These are phyloP conservation scores for Hura crepitans DNA, from an alignment of 441 rosid species.

Conservation along the genomic window DNA sequence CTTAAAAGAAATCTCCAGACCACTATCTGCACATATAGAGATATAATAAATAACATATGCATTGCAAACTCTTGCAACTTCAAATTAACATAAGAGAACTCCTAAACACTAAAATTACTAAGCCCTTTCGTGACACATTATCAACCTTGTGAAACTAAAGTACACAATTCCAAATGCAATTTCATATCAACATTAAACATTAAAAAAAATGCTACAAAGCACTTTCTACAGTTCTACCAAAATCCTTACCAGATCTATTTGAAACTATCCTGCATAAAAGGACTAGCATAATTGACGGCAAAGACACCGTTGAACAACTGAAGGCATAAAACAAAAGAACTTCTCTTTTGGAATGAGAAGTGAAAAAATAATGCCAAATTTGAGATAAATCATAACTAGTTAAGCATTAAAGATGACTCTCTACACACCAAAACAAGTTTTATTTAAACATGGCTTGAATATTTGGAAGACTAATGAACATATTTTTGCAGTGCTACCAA, in stretches of 20 bases:
- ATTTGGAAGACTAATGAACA: not conserved
- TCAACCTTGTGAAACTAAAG: slow-evolving; percentile 3
- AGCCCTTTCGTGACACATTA: not conserved
- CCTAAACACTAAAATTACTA: slow-evolving; percentile 10
- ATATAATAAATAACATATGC: slow-evolving; percentile 17
- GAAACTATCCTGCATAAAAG: not conserved
- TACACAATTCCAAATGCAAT: not conserved
- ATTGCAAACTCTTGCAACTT: slow-evolving; percentile 8
- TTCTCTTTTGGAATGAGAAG: not conserved
- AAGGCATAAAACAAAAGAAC: not conserved
- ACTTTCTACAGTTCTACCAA: not conserved
- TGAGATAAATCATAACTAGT: not conserved
- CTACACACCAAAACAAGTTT: not conserved
- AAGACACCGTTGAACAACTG: not conserved
- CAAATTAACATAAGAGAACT: not conserved
- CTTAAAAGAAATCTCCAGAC: slow-evolving; percentile 78
- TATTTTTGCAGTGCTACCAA: not conserved
- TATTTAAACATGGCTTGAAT: not conserved
- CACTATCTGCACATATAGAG: slow-evolving; percentile 50
- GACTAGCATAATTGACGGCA: not conserved
- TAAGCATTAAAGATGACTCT: not conserved
- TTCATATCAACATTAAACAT: not conserved
- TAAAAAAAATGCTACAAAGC: not conserved
- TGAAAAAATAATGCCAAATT: not conserved
- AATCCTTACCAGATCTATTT: not conserved